A percentile compares a stretch with the other conserved stretches of the same genome.
phyloP scores from a whole-genome alignment of 1,284 basidiomycete genomes.

The Moniliophthora roreri region DNA sequence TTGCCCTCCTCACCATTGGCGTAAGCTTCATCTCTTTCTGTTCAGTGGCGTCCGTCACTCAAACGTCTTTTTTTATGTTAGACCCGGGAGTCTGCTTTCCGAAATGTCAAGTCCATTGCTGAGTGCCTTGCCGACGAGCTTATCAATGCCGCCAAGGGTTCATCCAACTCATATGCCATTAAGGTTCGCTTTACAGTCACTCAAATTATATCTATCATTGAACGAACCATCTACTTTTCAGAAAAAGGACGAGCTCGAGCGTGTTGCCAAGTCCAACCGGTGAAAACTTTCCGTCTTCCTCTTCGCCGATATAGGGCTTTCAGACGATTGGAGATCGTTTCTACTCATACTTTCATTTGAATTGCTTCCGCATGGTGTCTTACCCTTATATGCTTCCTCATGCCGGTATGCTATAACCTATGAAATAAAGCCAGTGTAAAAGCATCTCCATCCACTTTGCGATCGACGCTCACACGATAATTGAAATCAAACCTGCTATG shows the following conservation, averaged over 20 bases:
- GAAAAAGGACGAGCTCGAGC: slow-evolving; percentile 97
- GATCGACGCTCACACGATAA: too few species aligned
- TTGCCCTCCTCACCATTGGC: slow-evolving; percentile 94
- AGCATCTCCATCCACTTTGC: not conserved
- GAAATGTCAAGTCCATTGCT: slow-evolving; percentile 98
- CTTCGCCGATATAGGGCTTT: not conserved
- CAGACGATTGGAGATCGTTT: not conserved
- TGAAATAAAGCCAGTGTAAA: slow-evolving; percentile 3
- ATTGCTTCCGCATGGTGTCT: not conserved
- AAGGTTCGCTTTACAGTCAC: slow-evolving; percentile 56
- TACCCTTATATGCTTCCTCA: not conserved
- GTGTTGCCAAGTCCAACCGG: slow-evolving; percentile 99
- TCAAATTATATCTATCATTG: slow-evolving; percentile 8
- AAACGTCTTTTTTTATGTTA: slow-evolving; percentile 29
- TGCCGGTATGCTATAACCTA: slow-evolving; percentile 2
- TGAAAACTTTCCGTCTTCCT: slow-evolving; percentile 43
- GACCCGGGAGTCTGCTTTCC: slow-evolving; percentile 99
- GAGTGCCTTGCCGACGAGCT: slow-evolving; percentile 99
- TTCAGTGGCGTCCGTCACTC: not conserved
- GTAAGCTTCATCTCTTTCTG: slow-evolving; percentile 47
- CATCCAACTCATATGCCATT: slow-evolving; percentile 99
- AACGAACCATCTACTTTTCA: slow-evolving; percentile 28
- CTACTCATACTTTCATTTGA: not conserved
- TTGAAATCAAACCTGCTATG: too few species aligned
- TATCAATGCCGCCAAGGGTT: slow-evolving; percentile 99